Conservation (phyloP, 1,139 yeast species). For the Blastobotrys apis region DNA sequence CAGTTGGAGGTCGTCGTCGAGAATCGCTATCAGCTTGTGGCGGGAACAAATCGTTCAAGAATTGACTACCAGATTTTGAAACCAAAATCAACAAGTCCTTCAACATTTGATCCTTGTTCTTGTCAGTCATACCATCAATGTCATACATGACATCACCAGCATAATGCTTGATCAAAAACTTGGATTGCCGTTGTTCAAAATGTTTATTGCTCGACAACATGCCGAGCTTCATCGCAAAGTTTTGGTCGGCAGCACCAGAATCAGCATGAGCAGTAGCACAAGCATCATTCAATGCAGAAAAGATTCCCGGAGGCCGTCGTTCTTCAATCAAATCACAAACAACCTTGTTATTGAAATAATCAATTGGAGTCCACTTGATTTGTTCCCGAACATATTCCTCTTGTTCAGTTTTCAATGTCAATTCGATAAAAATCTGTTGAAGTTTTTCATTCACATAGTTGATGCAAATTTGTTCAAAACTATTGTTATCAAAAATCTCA, state of each 20-base stretch:
- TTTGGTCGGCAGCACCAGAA: constrained; percentile 93
- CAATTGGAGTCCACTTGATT: constrained; percentile 96
- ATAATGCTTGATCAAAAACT: constrained; percentile 90
- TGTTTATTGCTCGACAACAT: constrained; percentile 79
- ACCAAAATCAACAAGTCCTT: constrained; percentile 81
- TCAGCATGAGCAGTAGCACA: constrained; percentile 99
- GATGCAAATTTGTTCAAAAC: constrained; percentile 95
- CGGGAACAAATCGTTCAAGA: constrained; percentile 70
- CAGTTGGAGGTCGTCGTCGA: constrained; percentile 79
- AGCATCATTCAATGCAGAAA: constrained; percentile 95
- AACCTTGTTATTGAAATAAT: constrained; percentile 91
- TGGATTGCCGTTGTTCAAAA: constrained; percentile 83
- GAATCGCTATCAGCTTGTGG: constrained; percentile 64
- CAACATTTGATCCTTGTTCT: constrained; percentile 90
- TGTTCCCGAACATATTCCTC: constrained; percentile 95
- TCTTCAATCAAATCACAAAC: constrained; percentile 97
- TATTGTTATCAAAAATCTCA: constrained; percentile 94
- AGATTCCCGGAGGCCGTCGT: constrained; percentile 91
- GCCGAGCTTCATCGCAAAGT: constrained; percentile 87
- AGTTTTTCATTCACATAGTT: constrained; percentile 95
- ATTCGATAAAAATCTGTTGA: constrained; percentile 93
- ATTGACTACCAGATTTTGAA: constrained; percentile 64
- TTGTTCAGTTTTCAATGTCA: constrained; percentile 94
- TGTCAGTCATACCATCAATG: constrained; percentile 88
- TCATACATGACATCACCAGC: constrained; percentile 98